Evolutionary conservation across 345 rosid genomes (phyloP), one percentile per base, ranked within the genome.

Genomic region (Hirschfeldia incana): DNA sequence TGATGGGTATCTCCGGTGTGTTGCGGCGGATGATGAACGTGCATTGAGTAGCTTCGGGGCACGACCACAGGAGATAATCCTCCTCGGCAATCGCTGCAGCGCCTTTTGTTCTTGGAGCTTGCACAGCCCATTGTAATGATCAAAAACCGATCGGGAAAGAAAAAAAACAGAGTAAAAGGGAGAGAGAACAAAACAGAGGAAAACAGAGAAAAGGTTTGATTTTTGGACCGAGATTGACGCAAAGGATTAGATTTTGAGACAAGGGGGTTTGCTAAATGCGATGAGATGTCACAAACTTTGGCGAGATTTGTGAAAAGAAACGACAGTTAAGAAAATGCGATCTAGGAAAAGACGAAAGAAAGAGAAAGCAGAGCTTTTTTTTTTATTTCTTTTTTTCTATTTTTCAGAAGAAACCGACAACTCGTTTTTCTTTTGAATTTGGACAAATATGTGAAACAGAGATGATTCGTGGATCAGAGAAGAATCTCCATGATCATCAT

Each of bases 41-140:
- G 89, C 94, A 86, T 88, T 17, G 98, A 94, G 60, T 88, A 83
- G 84, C 93, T 87, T 39, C 94, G 80, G 0, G 85, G 83, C 71
- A 85, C 88, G 68, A 93, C 87, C 85, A 86, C 89, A 61, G 94
- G 92, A 2, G 96, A 88, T 70, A 78, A 85, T 1, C 76, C 88
- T 15, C 81, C 63, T 29, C 27, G 80, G 77, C 93, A 92, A 81
- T 89, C 85, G 68, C 87, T 87, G 80, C 96, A 94, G 15, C 89
- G 86, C 70, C 80, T 86, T 33, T 26, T 26, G 15, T 88, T 80
- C 83, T 89, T 92, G 4, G 97, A 94, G 78, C 84, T 85, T 27
- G 90, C 94, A 42, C 98, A 94, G 75, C 98, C 98, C 98, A 94
- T 94, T 42, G 0, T 26, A 15, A 69, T 16, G 30, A 59, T 55